Percentiles rank a stretch among this genome's conserved stretches.
These are phyloP conservation scores for Cymbopogon flexuosus DNA, from an alignment of 202 grass and related monocot species.

Conservation along the genomic window DNA sequence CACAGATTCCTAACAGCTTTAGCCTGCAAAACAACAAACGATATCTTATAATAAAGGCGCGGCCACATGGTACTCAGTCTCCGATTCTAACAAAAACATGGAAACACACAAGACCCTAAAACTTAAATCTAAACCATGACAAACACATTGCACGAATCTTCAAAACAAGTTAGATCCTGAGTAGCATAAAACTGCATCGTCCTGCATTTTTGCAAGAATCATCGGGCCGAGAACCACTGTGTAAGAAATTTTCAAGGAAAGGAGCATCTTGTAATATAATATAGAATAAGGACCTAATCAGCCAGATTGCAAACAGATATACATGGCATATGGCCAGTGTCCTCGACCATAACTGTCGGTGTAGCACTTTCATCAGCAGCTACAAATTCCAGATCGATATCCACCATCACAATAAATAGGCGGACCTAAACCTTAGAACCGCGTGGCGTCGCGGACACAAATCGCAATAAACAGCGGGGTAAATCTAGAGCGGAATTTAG, in stretches of 20 bases:
- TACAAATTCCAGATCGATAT: not conserved
- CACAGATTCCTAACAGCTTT: conserved; percentile 82
- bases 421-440: conserved; percentile 7
- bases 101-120: not conserved
- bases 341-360: not conserved
- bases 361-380: not conserved
- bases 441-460: not conserved
- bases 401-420: not conserved
- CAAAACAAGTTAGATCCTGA: not conserved
- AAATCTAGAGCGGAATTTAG: not conserved
- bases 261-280: not conserved
- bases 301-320: not conserved
- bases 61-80: not conserved
- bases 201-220: conserved; percentile 13
- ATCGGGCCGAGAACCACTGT: not conserved
- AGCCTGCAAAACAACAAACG: conserved; percentile 45
- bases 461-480: not conserved
- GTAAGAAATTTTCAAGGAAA: not conserved
- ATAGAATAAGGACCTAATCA: not conserved
- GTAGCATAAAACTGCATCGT: not conserved
- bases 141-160: not conserved
- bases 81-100: conserved; percentile 12
- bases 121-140: not conserved
- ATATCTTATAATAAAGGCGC: not conserved
- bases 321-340: not conserved